A percentile compares a stretch with the other conserved stretches of the same genome.
Evolutionary conservation across 805 yeast species (phyloP).

Genomic region (Barnettozyma pratensis): DNA sequence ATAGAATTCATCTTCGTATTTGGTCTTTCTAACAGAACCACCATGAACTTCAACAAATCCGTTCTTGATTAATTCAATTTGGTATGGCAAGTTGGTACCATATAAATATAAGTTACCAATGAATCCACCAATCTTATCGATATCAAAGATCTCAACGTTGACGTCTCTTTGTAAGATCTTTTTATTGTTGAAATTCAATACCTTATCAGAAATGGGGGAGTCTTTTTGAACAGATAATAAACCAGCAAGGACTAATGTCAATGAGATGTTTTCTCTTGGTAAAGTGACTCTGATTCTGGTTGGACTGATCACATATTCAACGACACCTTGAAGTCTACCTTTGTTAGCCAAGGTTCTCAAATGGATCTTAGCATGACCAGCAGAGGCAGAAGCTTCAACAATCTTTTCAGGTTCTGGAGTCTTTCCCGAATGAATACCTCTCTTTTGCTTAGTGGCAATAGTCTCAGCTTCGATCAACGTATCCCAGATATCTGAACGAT

Average conservation of each 20-base stretch:
- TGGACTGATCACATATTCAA: slow-evolving; percentile 66
- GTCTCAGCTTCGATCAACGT: slow-evolving; percentile 64
- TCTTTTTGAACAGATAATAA: slow-evolving; percentile 40
- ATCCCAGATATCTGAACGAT: slow-evolving; percentile 76
- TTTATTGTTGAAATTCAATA: slow-evolving; percentile 47
- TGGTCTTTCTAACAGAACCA: slow-evolving; percentile 54
- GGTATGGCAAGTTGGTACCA: slow-evolving; percentile 50
- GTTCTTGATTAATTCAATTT: slow-evolving; percentile 47
- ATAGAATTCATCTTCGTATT: slow-evolving; percentile 46
- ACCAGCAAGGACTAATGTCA: slow-evolving; percentile 75
- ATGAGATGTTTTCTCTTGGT: slow-evolving; percentile 66
- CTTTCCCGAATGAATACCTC: slow-evolving; percentile 59
- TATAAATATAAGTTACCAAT: slow-evolving; percentile 62
- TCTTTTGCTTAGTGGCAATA: slow-evolving; percentile 47
- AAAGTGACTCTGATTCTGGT: slow-evolving; percentile 61
- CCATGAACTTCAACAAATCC: slow-evolving; percentile 68
- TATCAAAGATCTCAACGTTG: slow-evolving; percentile 58
- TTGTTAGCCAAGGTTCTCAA: slow-evolving; percentile 65
- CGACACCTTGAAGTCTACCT: slow-evolving; percentile 58
- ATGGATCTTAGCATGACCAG: slow-evolving; percentile 67
- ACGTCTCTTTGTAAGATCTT: slow-evolving; percentile 69
- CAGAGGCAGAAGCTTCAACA: slow-evolving; percentile 76
- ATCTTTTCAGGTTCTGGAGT: slow-evolving; percentile 52
- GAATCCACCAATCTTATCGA: slow-evolving; percentile 77
- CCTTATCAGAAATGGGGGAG: slow-evolving; percentile 38